phyloP scores from a whole-genome alignment of 2,329 filamentous ascomycete species.

The Colletotrichum echinochloae region DNA sequence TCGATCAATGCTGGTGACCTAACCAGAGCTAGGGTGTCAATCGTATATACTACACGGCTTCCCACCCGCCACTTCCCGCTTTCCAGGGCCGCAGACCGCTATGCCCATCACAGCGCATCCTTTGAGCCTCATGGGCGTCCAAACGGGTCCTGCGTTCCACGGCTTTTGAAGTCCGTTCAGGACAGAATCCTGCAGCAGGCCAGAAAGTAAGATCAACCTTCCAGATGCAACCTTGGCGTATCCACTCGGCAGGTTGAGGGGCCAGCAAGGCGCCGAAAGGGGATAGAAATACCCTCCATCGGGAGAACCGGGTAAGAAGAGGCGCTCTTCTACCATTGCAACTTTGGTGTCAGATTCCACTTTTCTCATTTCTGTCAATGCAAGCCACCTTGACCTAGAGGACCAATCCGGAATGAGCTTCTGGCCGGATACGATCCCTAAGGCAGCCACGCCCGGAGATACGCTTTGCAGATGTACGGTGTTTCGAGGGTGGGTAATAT shows the following conservation, averaged over 20 bases:
- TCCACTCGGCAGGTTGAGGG: slow-evolving; percentile 23
- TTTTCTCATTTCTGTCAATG: slow-evolving; percentile 11
- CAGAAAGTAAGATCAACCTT: slow-evolving; percentile 9
- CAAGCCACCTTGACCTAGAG: slow-evolving; percentile 31
- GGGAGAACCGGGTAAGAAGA: slow-evolving; percentile 24
- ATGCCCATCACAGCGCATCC: slow-evolving; percentile 20
- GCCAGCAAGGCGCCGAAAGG: slow-evolving; percentile 19
- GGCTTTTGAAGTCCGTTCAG: slow-evolving; percentile 13
- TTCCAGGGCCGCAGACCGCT: slow-evolving; percentile 28
- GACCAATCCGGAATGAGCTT: slow-evolving; percentile 19
- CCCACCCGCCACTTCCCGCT: slow-evolving; percentile 30
- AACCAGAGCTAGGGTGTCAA: not conserved
- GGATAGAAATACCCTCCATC: slow-evolving; percentile 17
- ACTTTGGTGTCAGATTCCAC: slow-evolving; percentile 29
- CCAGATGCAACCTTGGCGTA: slow-evolving; percentile 23
- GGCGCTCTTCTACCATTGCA: slow-evolving; percentile 7
- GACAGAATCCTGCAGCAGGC: slow-evolving; percentile 26
- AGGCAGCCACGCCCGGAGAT: slow-evolving; percentile 14
- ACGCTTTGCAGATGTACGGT: slow-evolving; percentile 20
- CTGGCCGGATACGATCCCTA: slow-evolving; percentile 5
- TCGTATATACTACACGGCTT: slow-evolving; percentile 30
- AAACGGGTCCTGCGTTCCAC: slow-evolving; percentile 30
- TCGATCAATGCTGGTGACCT: not conserved
- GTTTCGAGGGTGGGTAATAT: slow-evolving; percentile 15
- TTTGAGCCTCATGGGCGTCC: slow-evolving; percentile 37